These are phyloP conservation scores for Nitzschia putrida DNA, from an alignment of 108 stramenopile genomes.

Conservation along the genomic window DNA sequence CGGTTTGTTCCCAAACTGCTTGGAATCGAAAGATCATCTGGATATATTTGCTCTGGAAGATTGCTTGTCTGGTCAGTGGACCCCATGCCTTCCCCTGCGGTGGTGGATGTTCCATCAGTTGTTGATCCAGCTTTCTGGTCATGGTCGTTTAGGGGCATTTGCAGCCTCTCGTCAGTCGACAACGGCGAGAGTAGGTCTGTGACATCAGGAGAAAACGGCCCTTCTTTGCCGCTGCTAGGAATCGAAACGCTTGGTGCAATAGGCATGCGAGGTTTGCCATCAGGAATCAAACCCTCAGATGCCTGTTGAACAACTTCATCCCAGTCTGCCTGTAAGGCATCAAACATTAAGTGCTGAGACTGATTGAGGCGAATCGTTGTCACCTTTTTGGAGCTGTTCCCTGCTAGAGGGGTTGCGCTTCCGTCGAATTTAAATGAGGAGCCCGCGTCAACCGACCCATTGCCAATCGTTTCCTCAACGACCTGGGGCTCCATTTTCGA, in stretches of 20 bases:
- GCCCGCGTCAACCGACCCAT: too few relatives aligned
- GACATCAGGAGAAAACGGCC: background rate
- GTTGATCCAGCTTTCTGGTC: background rate
- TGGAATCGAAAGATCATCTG: conserved; percentile 39
- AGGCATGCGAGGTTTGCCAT: conserved; percentile 27
- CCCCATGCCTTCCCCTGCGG: conserved; percentile 5
- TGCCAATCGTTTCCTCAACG: too few relatives aligned
- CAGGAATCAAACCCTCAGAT: conserved; percentile 34
- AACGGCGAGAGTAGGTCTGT: conserved; percentile 10
- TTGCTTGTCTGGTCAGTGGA: conserved; percentile 1
- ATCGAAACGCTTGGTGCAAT: background rate
- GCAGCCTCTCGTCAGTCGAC: background rate
- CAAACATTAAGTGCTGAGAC: background rate
- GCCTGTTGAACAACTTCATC: conserved; percentile 31
- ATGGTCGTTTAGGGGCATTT: background rate
- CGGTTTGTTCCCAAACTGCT: conserved; percentile 43
- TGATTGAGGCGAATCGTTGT: conserved; percentile 9
- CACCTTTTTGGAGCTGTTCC: conserved; percentile 11
- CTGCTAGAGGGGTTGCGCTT: background rate
- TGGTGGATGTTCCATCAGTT: background rate
- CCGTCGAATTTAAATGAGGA: too few relatives aligned
- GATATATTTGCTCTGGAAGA: conserved; percentile 33
- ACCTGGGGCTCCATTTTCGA: too few relatives aligned
- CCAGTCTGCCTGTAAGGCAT: conserved; percentile 27
- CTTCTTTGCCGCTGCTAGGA: background rate